Evolutionary conservation across 1,284 basidiomycete genomes (phyloP), one percentile per base, ranked within the genome.

Genomic region (Thecaphora thlaspeos): DNA sequence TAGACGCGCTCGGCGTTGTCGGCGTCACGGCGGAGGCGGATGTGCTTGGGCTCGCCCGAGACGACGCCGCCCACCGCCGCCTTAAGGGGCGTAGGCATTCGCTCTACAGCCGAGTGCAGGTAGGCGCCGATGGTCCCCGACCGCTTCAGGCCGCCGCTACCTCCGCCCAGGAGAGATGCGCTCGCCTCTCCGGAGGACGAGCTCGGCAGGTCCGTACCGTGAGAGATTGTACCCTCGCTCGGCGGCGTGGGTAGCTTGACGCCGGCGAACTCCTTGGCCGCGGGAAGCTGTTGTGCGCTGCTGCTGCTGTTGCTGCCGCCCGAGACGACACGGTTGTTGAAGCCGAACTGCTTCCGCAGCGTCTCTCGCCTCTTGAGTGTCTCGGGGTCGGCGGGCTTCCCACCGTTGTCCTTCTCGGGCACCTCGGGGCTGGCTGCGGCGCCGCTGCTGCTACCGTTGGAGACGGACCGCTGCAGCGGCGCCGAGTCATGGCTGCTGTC

Each of bases 321-420:
- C 22, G 59, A 55, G 36, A 47, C 48, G n/a, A 55, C 46, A 14
- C 68, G 54, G 24, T 59, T 51, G 24, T 60, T 51, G 54, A 76
- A 77, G 34, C 75, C 75, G 41, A 77, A 77, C 46, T 77, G 73
- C 48, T 75, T 66, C 30, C 75, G 71, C 18, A 77, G 48, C 19
- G 71, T 76, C 49, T 75, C 71, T 18, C 75, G 55, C 22, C 75
- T 65, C 55, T 76, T 64, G 43, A 75, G 55, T 28, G 51, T 56
- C 23, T 68, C 68, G 1, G 67, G 54, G 41, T 74, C 70, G 32
- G 48, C 12, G 14, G 42, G 42, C 14, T 19, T 10, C 7, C 23
- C 17, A 15, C 26, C 26, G 26, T 28, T 11, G 26, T 28, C 26
- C 26, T 28, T 28, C 26, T 28, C 18, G 22, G 48, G 14, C n/a